Evolutionary conservation across 192 early-diverging fungal species (phyloP).

Genomic region (Podila verticillata): DNA sequence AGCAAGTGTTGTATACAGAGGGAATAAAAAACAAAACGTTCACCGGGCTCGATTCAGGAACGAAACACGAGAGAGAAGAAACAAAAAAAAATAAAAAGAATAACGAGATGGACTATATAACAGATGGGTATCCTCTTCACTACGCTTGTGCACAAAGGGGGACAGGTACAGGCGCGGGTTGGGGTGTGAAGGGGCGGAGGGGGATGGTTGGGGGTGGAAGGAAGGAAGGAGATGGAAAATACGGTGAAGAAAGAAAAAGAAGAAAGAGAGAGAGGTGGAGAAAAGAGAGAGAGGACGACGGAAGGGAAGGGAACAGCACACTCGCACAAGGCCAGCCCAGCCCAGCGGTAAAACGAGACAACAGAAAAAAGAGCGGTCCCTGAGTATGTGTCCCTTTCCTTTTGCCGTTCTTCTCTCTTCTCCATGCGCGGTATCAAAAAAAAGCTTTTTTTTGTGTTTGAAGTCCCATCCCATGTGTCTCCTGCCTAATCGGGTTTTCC

Average conservation of each 20-base stretch:
- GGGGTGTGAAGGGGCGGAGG: conserved; percentile 3
- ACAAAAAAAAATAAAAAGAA: background rate
- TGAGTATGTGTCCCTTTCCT: too few relatives aligned
- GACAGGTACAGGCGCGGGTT: background rate
- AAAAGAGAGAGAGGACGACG: background rate
- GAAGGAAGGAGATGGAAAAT: background rate
- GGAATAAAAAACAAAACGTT: background rate
- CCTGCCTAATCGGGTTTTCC: too few relatives aligned
- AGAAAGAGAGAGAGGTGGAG: background rate
- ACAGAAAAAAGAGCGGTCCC: too few relatives aligned
- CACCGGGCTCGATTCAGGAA: conserved; percentile 2
- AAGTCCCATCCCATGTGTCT: too few relatives aligned
- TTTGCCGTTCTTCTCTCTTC: too few relatives aligned
- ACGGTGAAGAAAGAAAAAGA: background rate
- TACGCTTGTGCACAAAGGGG: background rate
- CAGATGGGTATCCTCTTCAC: background rate
- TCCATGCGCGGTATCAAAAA: too few relatives aligned
- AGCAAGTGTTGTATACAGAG: background rate
- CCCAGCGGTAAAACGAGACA: too few relatives aligned
- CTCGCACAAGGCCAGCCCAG: background rate
- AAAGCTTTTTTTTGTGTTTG: too few relatives aligned
- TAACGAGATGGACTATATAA: background rate
- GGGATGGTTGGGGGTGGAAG: background rate
- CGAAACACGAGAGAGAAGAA: background rate
- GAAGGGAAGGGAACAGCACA: background rate